Evolutionary conservation across 805 yeast genomes (phyloP), one percentile per base, ranked within the genome.

Genomic region (Lipomyces chichibuensis): DNA sequence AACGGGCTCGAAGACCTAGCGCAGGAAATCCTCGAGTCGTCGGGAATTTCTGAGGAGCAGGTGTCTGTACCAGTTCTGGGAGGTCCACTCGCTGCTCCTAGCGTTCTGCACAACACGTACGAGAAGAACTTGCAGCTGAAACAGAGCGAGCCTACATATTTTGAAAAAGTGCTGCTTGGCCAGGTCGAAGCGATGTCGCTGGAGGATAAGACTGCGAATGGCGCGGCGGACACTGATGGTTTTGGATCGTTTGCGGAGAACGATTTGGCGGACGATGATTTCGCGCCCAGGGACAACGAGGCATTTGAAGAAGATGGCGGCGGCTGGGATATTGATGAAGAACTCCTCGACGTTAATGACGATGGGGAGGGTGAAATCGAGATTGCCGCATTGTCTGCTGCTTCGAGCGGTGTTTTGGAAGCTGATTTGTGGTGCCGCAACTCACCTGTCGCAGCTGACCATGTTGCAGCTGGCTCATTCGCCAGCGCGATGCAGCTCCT

Each of bases 391-490:
- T 88, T 32, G 14, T 35, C 56, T 35, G 79, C 75, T 29, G 77
- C 71, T 5, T 73, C 73, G 8, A 74, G 77, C 27, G 81, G 77
- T 29, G 76, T 80, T 69, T 83, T 77, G 66, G 97, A 93, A 76
- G 79, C 87, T 39, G 88, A 88, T 3, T 78, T 79, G 66, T 96
- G 99, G 99, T 84, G 91, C 37, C 89, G 94, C 72, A 91, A 90
- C 78, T 90, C 97, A 20, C 90, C 89, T 70, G 85, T 93, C 64
- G 92, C 98, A 3, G 98, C 97, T 37, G 92, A 91, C 33, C 91
- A 92, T 74, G 92, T 89, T 74, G 98, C 99, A 1, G 92, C 97
- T 2, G 99, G 99, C 74, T 90, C 96, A 3, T 94, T 94, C 77
- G 98, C 92, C 72, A 90, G 94, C 63, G 99, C 98, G 51, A 95